Percentiles rank a stretch among this genome's conserved stretches.
These are phyloP conservation scores for Hemileccinum impolitum DNA, from an alignment of 768 basidiomycete species.

Conservation along the genomic window DNA sequence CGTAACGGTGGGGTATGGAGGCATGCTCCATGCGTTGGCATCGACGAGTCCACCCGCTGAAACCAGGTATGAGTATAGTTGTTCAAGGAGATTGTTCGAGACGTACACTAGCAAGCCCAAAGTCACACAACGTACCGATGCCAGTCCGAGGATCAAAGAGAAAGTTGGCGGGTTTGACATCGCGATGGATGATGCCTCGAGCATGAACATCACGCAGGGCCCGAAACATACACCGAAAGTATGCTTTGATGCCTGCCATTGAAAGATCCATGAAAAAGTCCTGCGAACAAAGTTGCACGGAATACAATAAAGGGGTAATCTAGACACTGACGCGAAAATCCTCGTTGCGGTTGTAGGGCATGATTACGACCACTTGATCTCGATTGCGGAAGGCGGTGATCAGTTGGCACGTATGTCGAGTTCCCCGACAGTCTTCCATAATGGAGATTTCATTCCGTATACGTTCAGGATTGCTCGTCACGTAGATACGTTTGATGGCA, in stretches of 20 bases:
- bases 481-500: constrained; percentile 95
- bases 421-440: constrained; percentile 80
- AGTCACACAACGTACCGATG: constrained; percentile 87
- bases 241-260: constrained; percentile 73
- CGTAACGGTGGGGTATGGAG: constrained; percentile 69
- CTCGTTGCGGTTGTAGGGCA: constrained; percentile 90
- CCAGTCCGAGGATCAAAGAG: constrained; percentile 84
- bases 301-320: not conserved
- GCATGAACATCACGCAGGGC: constrained; percentile 86
- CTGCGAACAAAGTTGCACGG: constrained; percentile 34
- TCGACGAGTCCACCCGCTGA: constrained; percentile 54
- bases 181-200: constrained; percentile 88
- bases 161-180: constrained; percentile 98
- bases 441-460: constrained; percentile 93
- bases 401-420: constrained; percentile 85
- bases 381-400: constrained; percentile 90
- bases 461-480: constrained; percentile 89
- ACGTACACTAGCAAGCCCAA: constrained; percentile 90
- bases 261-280: constrained; percentile 77
- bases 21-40: constrained; percentile 54
- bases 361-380: constrained; percentile 91
- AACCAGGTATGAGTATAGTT: constrained; percentile 7
- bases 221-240: constrained; percentile 88
- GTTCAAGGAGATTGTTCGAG: not conserved
- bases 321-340: constrained; percentile 82